Evolutionary conservation across 1,139 yeast genomes (phyloP), one percentile per base, ranked within the genome.

Genomic region (Pichia norvegensis): DNA sequence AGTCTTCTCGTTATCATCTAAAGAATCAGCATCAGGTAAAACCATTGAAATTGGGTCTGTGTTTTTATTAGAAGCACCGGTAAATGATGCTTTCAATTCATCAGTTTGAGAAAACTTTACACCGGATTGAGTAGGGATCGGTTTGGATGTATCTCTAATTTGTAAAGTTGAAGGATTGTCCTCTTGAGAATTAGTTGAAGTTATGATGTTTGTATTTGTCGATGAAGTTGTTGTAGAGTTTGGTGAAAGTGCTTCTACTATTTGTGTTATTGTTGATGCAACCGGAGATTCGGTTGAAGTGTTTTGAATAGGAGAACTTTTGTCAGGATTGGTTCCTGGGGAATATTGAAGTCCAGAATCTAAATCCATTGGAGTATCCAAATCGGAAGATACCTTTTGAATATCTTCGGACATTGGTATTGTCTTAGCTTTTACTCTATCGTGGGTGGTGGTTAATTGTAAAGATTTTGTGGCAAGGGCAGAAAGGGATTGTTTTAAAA

Each of bases 21-120:
- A 19, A 16, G 38, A 13, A 7, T 23, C 23, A 6, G 45, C 16
- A 25, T 43, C 48, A 2, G 50, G 52, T 22, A 49, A 36, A 17
- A 49, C 46, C 47, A 49, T 50, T 27, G 46, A 36, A 6, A 43
- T 33, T 5, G 51, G 39, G 36, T 36, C 40, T 17, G 48, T 46
- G 29, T 50, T 46, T 37, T 45, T 53, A 46, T 50, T 56, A 20
- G 67, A 60, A 42, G 64, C 58, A 5, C 68, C 68, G 0, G 71
- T 63, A 52, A 69, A 68, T 22, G 64, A 61, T 1, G 73, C 73
- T 21, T 66, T 54, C 3, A 69, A 55, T 43, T 62, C 64, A 16
- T 63, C 64, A 4, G 55, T 53, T 33, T 61, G 67, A 17, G 45
- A 47, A 13, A 59, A 54, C 22, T 51, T 56, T 13, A 59, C 57